phyloP scores from a whole-genome alignment of 2,329 filamentous ascomycete genomes.

The Neurospora sp. region DNA sequence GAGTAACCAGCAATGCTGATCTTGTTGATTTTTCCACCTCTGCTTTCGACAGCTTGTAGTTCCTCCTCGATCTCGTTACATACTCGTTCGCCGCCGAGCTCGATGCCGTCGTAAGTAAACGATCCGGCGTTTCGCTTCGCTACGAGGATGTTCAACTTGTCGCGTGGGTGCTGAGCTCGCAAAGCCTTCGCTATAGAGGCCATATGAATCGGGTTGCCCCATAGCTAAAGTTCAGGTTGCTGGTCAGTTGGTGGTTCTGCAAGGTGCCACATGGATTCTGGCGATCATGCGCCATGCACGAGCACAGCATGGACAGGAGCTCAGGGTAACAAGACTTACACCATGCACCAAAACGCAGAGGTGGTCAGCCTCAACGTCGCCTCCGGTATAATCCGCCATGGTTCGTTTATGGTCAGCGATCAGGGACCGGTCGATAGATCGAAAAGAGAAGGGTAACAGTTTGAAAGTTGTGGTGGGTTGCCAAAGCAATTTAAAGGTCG shows the following conservation, averaged over 20 bases:
- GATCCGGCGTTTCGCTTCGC: conserved; percentile 64
- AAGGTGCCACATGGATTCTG: background rate
- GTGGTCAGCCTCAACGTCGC: conserved; percentile 50
- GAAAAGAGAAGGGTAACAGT: background rate
- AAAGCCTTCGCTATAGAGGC: conserved; percentile 56
- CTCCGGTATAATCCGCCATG: conserved; percentile 37
- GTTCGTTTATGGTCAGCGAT: conserved; percentile 17
- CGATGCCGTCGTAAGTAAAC: conserved; percentile 62
- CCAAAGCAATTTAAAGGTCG: background rate
- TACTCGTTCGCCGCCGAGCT: conserved; percentile 56
- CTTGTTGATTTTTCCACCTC: conserved; percentile 65
- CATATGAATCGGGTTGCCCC: conserved; percentile 72
- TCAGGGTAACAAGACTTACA: conserved; percentile 36
- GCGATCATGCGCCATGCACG: background rate
- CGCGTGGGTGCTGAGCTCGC: conserved; percentile 48
- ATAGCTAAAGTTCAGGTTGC: conserved; percentile 40
- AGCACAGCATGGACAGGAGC: background rate
- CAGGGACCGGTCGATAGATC: conserved; percentile 23
- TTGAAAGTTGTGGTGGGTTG: background rate
- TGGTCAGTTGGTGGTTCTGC: background rate
- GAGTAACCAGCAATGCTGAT: conserved; percentile 86
- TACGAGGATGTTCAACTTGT: conserved; percentile 59
- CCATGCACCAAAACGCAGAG: conserved; percentile 71
- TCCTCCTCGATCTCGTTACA: conserved; percentile 58
- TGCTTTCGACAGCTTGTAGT: conserved; percentile 42